Base-by-base conservation (phyloP, 768 basidiomycete species). In the Rhodosporidiobolus sp. region DNA sequence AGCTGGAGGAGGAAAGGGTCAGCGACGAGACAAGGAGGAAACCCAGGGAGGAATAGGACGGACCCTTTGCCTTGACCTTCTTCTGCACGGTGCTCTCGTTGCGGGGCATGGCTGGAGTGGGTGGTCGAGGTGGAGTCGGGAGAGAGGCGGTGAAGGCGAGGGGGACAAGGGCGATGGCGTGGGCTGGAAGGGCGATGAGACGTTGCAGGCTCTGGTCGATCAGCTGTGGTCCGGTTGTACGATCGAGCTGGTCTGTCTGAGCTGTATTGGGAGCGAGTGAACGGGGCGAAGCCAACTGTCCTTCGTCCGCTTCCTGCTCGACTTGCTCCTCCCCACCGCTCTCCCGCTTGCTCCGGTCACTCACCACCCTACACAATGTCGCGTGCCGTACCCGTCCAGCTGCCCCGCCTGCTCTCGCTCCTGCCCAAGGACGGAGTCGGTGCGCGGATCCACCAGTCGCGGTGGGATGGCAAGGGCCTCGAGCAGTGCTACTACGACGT, bases 381-480 rank as follows among this genome's bases (percentile, higher is more conserved):
- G 1, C 48, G 45, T 26, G 45, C 65, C 24, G 46, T 46, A 8
- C 16, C 46, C 2, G 58, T 60, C 17, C 45, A 50, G 4, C 60
- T 68, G 6, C 58, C 67, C 9, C 63, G 49, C 14, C 74, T 71
- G 2, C 54, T 71, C 7, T 62, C 74, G 20, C 63, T 71, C 32
- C 59, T 75, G 0, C 74, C 69, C 14, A 26, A 50, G 14, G 54
- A 75, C 66, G 70, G 74, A 28, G 55, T 71, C 58, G 63, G 60
- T 48, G 58, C 67, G 30, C 32, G 20, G 30, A 49, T 71, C 28
- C 71, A 57, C 67, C 66, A 55, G 22, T 19, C 22, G 0, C 46
- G 67, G 3, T 75, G 74, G 74, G 59, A 30, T 1, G 63, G 32
- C 49, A 71, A 75, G 67, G 67, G 63, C 0, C 48, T 71, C 53